phyloP scores from a whole-genome alignment of 192 early-diverging fungal genomes.

The Backusella parvicylindrica region DNA sequence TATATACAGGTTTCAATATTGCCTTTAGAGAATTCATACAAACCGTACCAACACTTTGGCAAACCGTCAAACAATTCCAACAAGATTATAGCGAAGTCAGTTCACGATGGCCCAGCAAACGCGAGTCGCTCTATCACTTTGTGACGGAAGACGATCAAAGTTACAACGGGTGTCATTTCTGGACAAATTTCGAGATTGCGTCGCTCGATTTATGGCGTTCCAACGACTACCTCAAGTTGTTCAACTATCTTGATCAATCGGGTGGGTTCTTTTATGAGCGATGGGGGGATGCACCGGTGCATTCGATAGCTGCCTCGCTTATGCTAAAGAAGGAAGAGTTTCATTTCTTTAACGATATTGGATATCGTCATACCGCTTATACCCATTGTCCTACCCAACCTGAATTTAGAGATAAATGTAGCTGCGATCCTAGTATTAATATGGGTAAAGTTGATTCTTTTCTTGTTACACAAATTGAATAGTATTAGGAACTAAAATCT shows the following conservation, averaged over 20 bases:
- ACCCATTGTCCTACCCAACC: slow-evolving; percentile 54
- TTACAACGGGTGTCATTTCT: slow-evolving; percentile 84
- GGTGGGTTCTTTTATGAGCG: slow-evolving; percentile 89
- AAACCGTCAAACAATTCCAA: slow-evolving; percentile 53
- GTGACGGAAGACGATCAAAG: slow-evolving; percentile 53
- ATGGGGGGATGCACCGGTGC: slow-evolving; percentile 78
- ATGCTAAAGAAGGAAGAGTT: slow-evolving; percentile 57
- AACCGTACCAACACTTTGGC: slow-evolving; percentile 76
- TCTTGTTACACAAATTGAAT: not conserved
- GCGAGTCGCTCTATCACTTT: slow-evolving; percentile 43
- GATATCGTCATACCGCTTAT: slow-evolving; percentile 64
- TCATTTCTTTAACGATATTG: slow-evolving; percentile 76
- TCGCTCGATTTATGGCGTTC: slow-evolving; percentile 60
- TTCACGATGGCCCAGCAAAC: slow-evolving; percentile 29
- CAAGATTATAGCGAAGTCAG: slow-evolving; percentile 40
- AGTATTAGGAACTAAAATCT: not conserved
- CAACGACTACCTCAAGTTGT: slow-evolving; percentile 64
- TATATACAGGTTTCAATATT: slow-evolving; percentile 66
- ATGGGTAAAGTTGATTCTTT: slow-evolving; percentile 35
- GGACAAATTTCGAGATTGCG: slow-evolving; percentile 81
- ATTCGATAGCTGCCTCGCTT: slow-evolving; percentile 62
- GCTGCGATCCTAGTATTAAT: slow-evolving; percentile 45
- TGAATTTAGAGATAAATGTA: slow-evolving; percentile 41
- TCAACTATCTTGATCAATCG: slow-evolving; percentile 64
- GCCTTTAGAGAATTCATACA: slow-evolving; percentile 64